phyloP scores from a whole-genome alignment of 805 yeast species.

The Brettanomyces custersianus region DNA sequence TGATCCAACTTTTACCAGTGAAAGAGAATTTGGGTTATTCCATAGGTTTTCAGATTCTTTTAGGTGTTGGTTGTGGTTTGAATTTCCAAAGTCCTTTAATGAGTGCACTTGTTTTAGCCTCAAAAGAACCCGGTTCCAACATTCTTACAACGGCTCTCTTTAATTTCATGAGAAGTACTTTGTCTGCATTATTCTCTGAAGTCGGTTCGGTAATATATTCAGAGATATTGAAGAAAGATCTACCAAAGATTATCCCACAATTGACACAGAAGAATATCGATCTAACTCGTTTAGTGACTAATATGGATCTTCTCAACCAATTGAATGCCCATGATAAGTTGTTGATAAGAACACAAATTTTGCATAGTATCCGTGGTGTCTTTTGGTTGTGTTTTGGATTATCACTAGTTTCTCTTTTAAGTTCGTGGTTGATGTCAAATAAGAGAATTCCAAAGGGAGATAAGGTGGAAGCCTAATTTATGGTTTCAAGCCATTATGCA shows the following conservation, averaged over 20 bases:
- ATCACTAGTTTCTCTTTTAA: background rate
- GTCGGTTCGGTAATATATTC: conserved; percentile 4
- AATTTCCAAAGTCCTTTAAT: conserved; percentile 2
- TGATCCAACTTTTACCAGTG: background rate
- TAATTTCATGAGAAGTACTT: conserved; percentile 3
- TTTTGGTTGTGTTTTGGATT: conserved; percentile 4
- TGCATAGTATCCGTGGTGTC: conserved; percentile 2
- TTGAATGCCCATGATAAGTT: background rate
- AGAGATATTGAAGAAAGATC: conserved; percentile 3
- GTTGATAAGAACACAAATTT: background rate
- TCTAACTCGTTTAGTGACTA: background rate
- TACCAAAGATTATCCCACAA: background rate
- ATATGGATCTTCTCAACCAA: background rate
- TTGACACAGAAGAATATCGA: background rate
- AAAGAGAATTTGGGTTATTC: background rate
- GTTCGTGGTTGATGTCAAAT: conserved; percentile 3
- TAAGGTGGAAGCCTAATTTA: too few relatives aligned
- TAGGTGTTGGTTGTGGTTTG: conserved; percentile 3
- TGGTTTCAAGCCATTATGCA: too few relatives aligned
- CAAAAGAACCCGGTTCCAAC: conserved; percentile 4
- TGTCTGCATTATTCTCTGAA: conserved; percentile 3
- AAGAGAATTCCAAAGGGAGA: conserved; percentile 1
- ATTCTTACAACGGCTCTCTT: conserved; percentile 4
- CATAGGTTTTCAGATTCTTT: conserved; percentile 2
- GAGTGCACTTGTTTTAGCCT: conserved; percentile 2